These are phyloP conservation scores for Pittosporum tobira DNA, from an alignment of 129 eudicot species.

Conservation along the genomic window DNA sequence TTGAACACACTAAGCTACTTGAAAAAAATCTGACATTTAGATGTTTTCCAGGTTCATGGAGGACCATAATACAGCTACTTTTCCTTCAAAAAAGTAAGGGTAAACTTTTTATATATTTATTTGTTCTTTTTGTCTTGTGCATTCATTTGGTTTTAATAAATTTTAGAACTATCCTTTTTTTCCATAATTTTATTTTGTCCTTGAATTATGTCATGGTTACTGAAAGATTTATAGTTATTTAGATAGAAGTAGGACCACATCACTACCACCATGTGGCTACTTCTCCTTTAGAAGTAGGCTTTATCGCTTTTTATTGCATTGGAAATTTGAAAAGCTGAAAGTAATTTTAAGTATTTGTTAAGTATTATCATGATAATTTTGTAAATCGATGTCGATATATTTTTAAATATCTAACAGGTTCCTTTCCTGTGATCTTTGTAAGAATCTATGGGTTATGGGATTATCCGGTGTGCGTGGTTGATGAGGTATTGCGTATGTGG, in stretches of 20 bases:
- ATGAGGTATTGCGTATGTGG: no score
- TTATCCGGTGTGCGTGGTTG: no score
- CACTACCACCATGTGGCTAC: no score
- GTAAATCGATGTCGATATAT: background rate
- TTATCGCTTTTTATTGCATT: background rate
- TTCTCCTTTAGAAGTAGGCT: no score
- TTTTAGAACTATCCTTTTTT: no score
- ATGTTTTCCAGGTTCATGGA: constrained; percentile 78
- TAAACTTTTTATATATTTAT: background rate
- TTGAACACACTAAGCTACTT: background rate
- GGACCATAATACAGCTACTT: constrained; percentile 94
- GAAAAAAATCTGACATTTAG: constrained; percentile 11
- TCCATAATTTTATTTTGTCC: no score
- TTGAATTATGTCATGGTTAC: no score
- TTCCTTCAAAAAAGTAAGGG: constrained; percentile 89
- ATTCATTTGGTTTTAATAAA: background rate
- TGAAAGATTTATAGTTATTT: no score
- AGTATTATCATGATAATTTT: background rate
- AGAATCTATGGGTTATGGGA: no score
- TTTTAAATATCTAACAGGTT: background rate
- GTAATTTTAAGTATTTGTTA: background rate
- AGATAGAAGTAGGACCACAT: no score
- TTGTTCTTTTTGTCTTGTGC: background rate
- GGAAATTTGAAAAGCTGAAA: background rate
- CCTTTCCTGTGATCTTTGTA: background rate